Evolutionary conservation across 225 moss, liverwort and hornwort genomes (phyloP).

Genomic region (Takakia lepidozioides): DNA sequence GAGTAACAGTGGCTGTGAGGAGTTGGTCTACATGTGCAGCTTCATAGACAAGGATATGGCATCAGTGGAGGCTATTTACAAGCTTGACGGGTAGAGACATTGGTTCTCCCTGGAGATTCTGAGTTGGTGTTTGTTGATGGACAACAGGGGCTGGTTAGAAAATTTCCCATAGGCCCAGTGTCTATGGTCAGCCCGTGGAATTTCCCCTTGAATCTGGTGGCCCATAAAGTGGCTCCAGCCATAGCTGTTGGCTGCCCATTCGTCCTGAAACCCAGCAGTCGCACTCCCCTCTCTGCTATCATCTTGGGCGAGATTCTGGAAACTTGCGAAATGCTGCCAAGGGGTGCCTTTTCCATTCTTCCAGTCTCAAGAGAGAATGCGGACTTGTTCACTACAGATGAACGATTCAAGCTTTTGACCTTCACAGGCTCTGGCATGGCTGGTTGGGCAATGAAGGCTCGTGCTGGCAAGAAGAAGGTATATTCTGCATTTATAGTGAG

Average conservation of each 20-base stretch:
- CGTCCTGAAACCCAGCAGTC: slow-evolving; percentile 87
- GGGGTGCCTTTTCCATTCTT: slow-evolving; percentile 81
- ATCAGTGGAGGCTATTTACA: too few species aligned
- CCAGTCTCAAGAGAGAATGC: slow-evolving; percentile 78
- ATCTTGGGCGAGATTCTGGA: slow-evolving; percentile 70
- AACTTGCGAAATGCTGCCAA: slow-evolving; percentile 53
- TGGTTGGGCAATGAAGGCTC: slow-evolving; percentile 95
- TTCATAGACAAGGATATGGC: too few species aligned
- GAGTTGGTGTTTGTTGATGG: neutral
- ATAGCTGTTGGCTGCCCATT: slow-evolving; percentile 86
- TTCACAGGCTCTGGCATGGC: slow-evolving; percentile 83
- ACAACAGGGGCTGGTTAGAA: slow-evolving; percentile 67
- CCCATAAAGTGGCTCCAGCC: slow-evolving; percentile 93
- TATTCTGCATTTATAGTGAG: neutral
- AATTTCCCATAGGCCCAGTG: slow-evolving; percentile 93
- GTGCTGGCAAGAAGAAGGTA: slow-evolving; percentile 95
- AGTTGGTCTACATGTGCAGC: too few species aligned
- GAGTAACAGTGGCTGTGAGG: too few species aligned
- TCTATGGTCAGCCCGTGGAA: slow-evolving; percentile 99
- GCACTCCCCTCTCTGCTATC: slow-evolving; percentile 79
- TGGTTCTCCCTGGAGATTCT: too few species aligned
- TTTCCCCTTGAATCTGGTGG: slow-evolving; percentile 83
- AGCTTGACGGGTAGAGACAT: too few species aligned
- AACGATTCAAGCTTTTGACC: slow-evolving; percentile 83
- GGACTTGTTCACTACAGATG: slow-evolving; percentile 79